Conservation (phyloP, 2,329 filamentous ascomycete genomes). For the Rosellinia necatrix region DNA sequence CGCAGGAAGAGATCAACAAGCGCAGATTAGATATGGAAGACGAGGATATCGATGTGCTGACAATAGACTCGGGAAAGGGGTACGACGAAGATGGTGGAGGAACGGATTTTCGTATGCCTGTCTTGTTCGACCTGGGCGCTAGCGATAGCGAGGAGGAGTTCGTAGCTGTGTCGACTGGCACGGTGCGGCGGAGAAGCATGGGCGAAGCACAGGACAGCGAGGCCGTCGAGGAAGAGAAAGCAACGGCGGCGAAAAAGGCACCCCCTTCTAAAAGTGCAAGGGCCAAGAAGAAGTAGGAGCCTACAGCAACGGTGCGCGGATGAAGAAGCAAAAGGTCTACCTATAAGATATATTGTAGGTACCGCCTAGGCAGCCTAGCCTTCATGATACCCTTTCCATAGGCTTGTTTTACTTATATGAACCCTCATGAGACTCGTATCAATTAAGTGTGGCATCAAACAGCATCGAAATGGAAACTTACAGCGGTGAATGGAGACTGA, state of each 20-base stretch:
- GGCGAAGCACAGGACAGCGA: conserved; percentile 71
- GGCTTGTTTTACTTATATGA: too few species aligned
- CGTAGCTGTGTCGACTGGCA: conserved; percentile 70
- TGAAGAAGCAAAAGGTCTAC: neutral
- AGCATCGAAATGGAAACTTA: too few species aligned
- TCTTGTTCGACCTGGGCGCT: conserved; percentile 88
- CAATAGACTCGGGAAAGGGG: conserved; percentile 68
- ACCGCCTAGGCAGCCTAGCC: too few species aligned
- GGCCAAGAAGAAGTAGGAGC: conserved; percentile 46
- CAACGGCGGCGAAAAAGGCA: conserved; percentile 38
- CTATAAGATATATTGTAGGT: too few species aligned
- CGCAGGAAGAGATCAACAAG: conserved; percentile 91
- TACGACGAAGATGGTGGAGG: conserved; percentile 62
- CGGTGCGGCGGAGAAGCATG: conserved; percentile 84
- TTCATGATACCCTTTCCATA: too few species aligned
- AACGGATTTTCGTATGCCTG: conserved; percentile 83
- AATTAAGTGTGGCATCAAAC: too few species aligned
- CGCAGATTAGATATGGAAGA: conserved; percentile 89
- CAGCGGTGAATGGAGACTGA: too few species aligned
- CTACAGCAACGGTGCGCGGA: neutral
- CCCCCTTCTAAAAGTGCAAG: conserved; percentile 44
- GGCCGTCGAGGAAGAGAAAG: conserved; percentile 47
- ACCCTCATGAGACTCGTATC: too few species aligned
- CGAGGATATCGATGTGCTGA: conserved; percentile 89
- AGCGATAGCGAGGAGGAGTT: conserved; percentile 96